These are phyloP conservation scores for Collybia mongolica DNA, from an alignment of 768 basidiomycete genomes.

Conservation along the genomic window DNA sequence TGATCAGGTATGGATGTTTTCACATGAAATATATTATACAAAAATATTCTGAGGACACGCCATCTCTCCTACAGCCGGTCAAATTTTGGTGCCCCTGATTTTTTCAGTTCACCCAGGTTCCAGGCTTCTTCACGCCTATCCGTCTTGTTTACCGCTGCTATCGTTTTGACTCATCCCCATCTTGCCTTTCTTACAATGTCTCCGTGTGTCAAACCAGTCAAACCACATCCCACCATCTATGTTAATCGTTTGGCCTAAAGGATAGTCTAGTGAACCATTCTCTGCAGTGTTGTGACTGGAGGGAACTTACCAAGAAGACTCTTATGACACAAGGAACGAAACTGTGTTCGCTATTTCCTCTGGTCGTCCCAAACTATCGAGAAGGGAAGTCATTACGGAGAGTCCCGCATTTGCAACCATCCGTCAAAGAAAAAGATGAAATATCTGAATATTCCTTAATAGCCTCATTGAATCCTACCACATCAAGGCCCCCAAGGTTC, in stretches of 20 bases:
- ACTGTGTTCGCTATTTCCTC: constrained; percentile 25
- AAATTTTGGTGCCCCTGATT: too few relatives aligned
- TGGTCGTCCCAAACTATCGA: constrained; percentile 13
- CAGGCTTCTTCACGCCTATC: too few relatives aligned
- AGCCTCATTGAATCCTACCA: constrained; percentile 18
- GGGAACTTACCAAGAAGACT: constrained; percentile 24
- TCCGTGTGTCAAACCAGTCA: too few relatives aligned
- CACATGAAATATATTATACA: too few relatives aligned
- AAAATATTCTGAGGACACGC: too few relatives aligned
- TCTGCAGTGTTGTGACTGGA: background rate
- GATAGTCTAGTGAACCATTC: background rate
- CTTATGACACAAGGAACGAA: constrained; percentile 28
- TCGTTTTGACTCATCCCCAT: too few relatives aligned
- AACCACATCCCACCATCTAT: constrained; percentile 13
- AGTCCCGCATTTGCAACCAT: constrained; percentile 32
- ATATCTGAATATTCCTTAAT: background rate
- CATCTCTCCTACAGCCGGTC: too few relatives aligned
- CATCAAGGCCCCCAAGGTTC: constrained; percentile 24
- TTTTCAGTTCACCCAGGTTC: too few relatives aligned
- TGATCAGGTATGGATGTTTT: too few relatives aligned
- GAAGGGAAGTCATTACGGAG: constrained; percentile 5
- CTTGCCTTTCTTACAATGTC: too few relatives aligned
- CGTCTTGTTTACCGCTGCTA: too few relatives aligned
- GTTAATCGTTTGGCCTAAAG: constrained; percentile 8
- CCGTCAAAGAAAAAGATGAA: constrained; percentile 8